Evolutionary conservation across 2,329 filamentous ascomycete species (phyloP), one percentile per base, ranked within the genome.

Genomic region (Fusarium sp.): DNA sequence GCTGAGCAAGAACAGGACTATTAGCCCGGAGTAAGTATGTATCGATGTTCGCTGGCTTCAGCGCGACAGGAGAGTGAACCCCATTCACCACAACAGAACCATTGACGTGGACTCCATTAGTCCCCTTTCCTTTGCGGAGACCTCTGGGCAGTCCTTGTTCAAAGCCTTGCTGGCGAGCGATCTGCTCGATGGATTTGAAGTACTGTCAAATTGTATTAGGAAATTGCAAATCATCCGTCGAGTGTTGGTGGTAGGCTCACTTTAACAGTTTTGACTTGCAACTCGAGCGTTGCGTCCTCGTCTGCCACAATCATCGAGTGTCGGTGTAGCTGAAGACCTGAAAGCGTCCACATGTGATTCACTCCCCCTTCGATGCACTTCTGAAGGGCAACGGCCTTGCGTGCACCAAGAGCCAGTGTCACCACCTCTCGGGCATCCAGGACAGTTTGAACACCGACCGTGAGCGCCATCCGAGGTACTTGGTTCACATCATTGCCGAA

Each of bases 401-500:
- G 50, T 2, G 27, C 10, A 0, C 50, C 50, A 20, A 54, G 50
- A 32, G 50, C 50, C 3, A 54, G 10, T 5, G 50, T 32, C 18
- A 54, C 50, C 4, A 54, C 50, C 10, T 54, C 50, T 32, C 30
- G 25, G 2, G 50, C 50, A 8, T 54, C 50, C 3, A 54, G 5
- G 6, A 54, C 50, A 13, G 50, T 54, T 32, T 54, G 50, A n/a
- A 54, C 50, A n/a, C 50, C 50, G 6, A 54, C 50, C 1, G 50
- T 77, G 59, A 77, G 34, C 2, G 75, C 75, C 72, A 77, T 75
- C 6, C 64, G 66, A 13, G 75, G 75, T 0, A 77, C 75, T 58
- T 73, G 62, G 5, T 58, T 57, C 34, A 76, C 14, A 16, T 77
- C 13, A 10, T 77, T 70, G 5, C 66, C 52, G 18, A 77, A 77